phyloP scores from a whole-genome alignment of 345 rosid genomes.

The Turnera subulata region DNA sequence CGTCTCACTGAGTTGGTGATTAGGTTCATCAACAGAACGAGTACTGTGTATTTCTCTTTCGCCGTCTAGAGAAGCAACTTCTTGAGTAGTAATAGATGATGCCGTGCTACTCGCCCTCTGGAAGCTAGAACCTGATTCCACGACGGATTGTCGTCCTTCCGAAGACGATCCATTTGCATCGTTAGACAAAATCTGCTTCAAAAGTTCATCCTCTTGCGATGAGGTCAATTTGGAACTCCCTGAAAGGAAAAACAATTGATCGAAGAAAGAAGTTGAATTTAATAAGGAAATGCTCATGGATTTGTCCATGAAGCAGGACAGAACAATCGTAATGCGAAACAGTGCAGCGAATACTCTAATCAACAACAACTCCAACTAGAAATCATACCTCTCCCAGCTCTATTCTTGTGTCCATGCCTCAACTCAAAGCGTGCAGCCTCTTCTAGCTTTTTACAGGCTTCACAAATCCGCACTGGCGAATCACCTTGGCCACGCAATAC shows the following conservation, averaged over 20 bases:
- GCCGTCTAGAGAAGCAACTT: constrained; percentile 21
- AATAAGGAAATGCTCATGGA: background rate
- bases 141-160: constrained; percentile 27
- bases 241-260: constrained; percentile 16
- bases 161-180: constrained; percentile 55
- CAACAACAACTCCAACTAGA: background rate
- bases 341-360: background rate
- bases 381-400: constrained; percentile 52
- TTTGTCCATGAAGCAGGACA: background rate
- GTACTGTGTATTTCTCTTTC: constrained; percentile 21
- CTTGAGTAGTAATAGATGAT: constrained; percentile 34
- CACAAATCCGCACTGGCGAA: constrained; percentile 83
- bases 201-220: constrained; percentile 61
- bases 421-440: constrained; percentile 90
- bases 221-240: constrained; percentile 44
- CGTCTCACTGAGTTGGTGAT: constrained; percentile 25
- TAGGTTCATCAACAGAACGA: constrained; percentile 26
- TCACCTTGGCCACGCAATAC: constrained; percentile 87
- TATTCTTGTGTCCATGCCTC: constrained; percentile 59
- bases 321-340: background rate
- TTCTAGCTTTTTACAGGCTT: constrained; percentile 83
- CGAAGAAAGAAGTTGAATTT: background rate
- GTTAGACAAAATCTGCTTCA: constrained; percentile 62
- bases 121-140: constrained; percentile 23
- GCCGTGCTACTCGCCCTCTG: constrained; percentile 41